Evolutionary conservation across 2,329 filamentous ascomycete genomes (phyloP).

Genomic region (Emmonsiellopsis sp.): DNA sequence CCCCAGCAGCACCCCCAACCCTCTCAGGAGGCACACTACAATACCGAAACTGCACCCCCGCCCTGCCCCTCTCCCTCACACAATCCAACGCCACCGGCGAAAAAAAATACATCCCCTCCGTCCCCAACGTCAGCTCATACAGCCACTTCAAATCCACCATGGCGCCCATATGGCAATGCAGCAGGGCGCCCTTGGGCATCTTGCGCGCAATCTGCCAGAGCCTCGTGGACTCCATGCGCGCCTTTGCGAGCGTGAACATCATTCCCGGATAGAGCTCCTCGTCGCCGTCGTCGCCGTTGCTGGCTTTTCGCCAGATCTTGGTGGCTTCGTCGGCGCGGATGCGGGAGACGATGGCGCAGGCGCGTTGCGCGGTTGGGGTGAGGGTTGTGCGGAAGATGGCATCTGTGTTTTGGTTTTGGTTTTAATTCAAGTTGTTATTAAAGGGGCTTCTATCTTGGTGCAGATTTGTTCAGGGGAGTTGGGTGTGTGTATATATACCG

Average conservation of each 20-base stretch:
- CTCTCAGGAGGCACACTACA: constrained; percentile 35
- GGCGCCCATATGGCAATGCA: constrained; percentile 84
- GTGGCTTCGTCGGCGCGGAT: constrained; percentile 71
- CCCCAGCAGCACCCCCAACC: constrained; percentile 26
- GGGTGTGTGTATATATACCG: constrained; percentile 4
- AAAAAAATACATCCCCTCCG: constrained; percentile 64
- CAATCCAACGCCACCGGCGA: constrained; percentile 50
- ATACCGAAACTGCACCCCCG: constrained; percentile 55
- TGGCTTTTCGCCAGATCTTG: constrained; percentile 65
- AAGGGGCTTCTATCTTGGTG: no score
- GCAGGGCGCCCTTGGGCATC: constrained; percentile 77
- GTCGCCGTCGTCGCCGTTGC: constrained; percentile 57
- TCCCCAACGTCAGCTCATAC: constrained; percentile 59
- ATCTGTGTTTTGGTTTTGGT: constrained; percentile 13
- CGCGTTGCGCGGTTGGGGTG: constrained; percentile 68
- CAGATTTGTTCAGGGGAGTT: background rate
- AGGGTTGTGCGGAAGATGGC: constrained; percentile 41
- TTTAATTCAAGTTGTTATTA: background rate
- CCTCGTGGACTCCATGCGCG: constrained; percentile 74
- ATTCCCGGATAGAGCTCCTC: constrained; percentile 73
- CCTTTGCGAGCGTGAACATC: constrained; percentile 83
- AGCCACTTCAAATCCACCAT: constrained; percentile 84
- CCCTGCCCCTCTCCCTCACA: constrained; percentile 44
- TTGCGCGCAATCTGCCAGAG: constrained; percentile 75
- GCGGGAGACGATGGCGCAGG: constrained; percentile 68